Percentiles rank a stretch among this genome's conserved stretches.
phyloP scores from a whole-genome alignment of 106 monocot species.

The Dendrobium chrysotoxum region DNA sequence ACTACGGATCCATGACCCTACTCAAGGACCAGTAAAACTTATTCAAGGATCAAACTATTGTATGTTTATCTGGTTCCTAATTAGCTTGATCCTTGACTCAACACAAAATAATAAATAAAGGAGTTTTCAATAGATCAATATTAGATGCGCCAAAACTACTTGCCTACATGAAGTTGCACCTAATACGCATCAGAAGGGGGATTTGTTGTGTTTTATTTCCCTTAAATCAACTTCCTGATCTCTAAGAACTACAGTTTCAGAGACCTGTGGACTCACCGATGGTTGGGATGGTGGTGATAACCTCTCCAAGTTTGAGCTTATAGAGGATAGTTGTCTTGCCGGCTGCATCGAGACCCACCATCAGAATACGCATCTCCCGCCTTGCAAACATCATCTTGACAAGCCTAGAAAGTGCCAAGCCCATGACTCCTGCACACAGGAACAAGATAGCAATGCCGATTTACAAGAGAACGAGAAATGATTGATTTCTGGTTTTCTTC shows the following conservation, averaged over 20 bases:
- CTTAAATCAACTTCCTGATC: neutral
- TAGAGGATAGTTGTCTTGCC: slow-evolving; percentile 52
- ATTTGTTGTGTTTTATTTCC: neutral
- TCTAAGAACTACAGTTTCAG: neutral
- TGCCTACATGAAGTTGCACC: neutral
- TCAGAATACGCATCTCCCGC: slow-evolving; percentile 25
- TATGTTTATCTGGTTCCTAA: neutral
- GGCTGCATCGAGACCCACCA: slow-evolving; percentile 28
- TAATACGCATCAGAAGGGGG: neutral
- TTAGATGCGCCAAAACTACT: neutral
- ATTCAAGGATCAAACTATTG: neutral
- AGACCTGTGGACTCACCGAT: neutral
- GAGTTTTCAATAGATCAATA: neutral
- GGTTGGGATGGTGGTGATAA: slow-evolving; percentile 44
- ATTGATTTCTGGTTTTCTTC: neutral
- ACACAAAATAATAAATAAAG: neutral
- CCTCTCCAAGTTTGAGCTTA: slow-evolving; percentile 85
- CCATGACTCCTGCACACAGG: slow-evolving; percentile 1
- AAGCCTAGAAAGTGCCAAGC: slow-evolving; percentile 1
- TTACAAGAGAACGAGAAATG: neutral
- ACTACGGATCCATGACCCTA: neutral
- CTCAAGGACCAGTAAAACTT: neutral
- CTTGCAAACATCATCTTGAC: slow-evolving; percentile 15
- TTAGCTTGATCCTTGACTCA: neutral
- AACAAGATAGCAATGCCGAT: neutral